Evolutionary conservation across 495 filamentous ascomycete species (phyloP), one percentile per base, ranked within the genome.

Genomic region (Xylaria cubensis): DNA sequence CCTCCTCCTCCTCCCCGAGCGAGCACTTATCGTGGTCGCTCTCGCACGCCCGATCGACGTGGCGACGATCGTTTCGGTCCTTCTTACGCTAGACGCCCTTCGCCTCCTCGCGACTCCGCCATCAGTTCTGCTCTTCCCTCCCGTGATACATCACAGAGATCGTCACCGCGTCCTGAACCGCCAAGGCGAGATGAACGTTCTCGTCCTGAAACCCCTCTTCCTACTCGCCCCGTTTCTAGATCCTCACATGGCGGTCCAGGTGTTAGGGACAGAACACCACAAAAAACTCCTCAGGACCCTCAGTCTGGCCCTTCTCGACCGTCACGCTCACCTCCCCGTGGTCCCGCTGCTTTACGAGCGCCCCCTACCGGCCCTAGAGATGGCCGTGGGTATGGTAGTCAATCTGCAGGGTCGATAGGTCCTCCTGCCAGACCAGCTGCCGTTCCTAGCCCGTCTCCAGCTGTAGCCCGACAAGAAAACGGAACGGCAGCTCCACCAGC

Each of bases 281-380:
- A 74, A 21, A 72, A 71, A 62, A 63, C 72, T 13, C 36, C 75
- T 17, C 61, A 72, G 53, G 83, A 85, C 56, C 71, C 53, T 62
- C 62, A 67, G 59, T 78, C 46, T 56, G 73, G 58, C 64, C 75
- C 42, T 15, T 67, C 63, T 48, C 48, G 70, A 15, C 62, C 70
- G 21, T 72, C 48, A 46, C 74, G 48, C 80, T 85, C 85, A 42
- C 85, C 85, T 29, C 85, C 85, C 2, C 79, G 82, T 64, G 85
- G 84, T 1, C 85, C 85, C 21, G 85, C 85, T 1, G 84, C 84
- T 7, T 73, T 86, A 0, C 78, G 84, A 67, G 83, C 78, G 26
- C 83, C 83, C 8, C 84, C 84, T 8, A 86, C 81, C 0, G 85
- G 85, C 0, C 85, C 85, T 0, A 77, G 83, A 21, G 81, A 84